Evolutionary conservation across 1,139 yeast genomes (phyloP).

Genomic region (Candida sojae): DNA sequence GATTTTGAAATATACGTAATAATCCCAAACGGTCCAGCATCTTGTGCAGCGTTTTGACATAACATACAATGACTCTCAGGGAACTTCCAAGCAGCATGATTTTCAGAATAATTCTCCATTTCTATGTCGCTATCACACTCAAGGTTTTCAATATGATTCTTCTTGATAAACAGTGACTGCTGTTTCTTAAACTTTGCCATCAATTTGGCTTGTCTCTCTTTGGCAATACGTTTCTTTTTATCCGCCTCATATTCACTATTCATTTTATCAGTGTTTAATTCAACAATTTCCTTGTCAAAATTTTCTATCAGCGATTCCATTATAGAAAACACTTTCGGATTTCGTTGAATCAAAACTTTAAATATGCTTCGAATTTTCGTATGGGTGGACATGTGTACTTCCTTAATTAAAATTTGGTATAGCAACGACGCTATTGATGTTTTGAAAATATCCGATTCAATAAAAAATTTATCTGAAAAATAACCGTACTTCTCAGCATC

Average conservation of each 20-base stretch:
- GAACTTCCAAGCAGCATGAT: slow-evolving; percentile 58
- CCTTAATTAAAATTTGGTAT: slow-evolving; percentile 44
- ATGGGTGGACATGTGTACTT: slow-evolving; percentile 43
- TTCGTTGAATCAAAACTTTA: slow-evolving; percentile 30
- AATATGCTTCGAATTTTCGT: slow-evolving; percentile 59
- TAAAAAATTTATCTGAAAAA: slow-evolving; percentile 33
- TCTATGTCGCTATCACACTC: slow-evolving; percentile 36
- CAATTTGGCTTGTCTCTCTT: slow-evolving; percentile 69
- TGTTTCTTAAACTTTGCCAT: slow-evolving; percentile 79
- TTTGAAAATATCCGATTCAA: slow-evolving; percentile 27
- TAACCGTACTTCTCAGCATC: slow-evolving; percentile 31
- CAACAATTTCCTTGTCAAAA: slow-evolving; percentile 23
- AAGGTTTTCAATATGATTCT: slow-evolving; percentile 34
- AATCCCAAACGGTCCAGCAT: slow-evolving; percentile 75
- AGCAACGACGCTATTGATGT: slow-evolving; percentile 49
- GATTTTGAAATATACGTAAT: slow-evolving; percentile 61
- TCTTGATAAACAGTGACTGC: slow-evolving; percentile 68
- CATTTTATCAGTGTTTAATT: slow-evolving; percentile 16
- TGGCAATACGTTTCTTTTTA: slow-evolving; percentile 67
- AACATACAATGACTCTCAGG: slow-evolving; percentile 84
- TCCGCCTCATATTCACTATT: slow-evolving; percentile 49
- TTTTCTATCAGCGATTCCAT: slow-evolving; percentile 22
- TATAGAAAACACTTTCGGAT: slow-evolving; percentile 22
- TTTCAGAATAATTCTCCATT: slow-evolving; percentile 32
- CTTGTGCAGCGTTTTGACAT: slow-evolving; percentile 79